Conservation (phyloP, 2,329 filamentous ascomycete species). For the Diplodia corticola region DNA sequence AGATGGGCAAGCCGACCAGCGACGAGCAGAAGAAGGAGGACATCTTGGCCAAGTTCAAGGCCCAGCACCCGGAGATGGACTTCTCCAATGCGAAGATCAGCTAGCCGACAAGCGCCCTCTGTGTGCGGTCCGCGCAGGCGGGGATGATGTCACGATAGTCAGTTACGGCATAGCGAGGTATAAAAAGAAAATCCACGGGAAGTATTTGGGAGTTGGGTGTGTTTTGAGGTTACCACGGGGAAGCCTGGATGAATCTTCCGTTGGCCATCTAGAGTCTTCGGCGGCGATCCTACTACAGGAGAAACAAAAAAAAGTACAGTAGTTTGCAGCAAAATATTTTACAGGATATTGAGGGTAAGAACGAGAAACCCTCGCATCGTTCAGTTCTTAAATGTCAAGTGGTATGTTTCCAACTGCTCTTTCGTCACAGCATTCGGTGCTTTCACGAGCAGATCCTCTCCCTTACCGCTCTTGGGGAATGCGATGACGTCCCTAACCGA, state of each 20-base stretch:
- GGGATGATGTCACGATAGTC: slow-evolving; percentile 20
- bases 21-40: slow-evolving; percentile 96
- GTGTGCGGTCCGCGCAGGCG: background rate
- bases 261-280: background rate
- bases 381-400: slow-evolving; percentile 43
- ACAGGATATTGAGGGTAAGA: background rate
- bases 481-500: slow-evolving; percentile 92
- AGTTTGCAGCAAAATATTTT: slow-evolving; percentile 1
- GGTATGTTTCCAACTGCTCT: slow-evolving; percentile 61
- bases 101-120: slow-evolving; percentile 27
- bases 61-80: slow-evolving; percentile 72
- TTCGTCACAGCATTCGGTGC: slow-evolving; percentile 70
- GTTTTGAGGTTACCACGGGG: background rate
- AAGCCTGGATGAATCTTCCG: background rate
- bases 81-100: slow-evolving; percentile 65
- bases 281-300: background rate
- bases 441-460: slow-evolving; percentile 80
- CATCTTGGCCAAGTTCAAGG: slow-evolving; percentile 86
- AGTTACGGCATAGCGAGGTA: slow-evolving; percentile 23
- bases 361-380: background rate
- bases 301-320: background rate
- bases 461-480: slow-evolving; percentile 90
- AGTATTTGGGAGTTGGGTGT: background rate
- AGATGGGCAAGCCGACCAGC: slow-evolving; percentile 81
- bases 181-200: background rate